A percentile compares a stretch with the other conserved stretches of the same genome.
Evolutionary conservation across 495 filamentous ascomycete species (phyloP).

Genomic region (Trichoderma reesei): DNA sequence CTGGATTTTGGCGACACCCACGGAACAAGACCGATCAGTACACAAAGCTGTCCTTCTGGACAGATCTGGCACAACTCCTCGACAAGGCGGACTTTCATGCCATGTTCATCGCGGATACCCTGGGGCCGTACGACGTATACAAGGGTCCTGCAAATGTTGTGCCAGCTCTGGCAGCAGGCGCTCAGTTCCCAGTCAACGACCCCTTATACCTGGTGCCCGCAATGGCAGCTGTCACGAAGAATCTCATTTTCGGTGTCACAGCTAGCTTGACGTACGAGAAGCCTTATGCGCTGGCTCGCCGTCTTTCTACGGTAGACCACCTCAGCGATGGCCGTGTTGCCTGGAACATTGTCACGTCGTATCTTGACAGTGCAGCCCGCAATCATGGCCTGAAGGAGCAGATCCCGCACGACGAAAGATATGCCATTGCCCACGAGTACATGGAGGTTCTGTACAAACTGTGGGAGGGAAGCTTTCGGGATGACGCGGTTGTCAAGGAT

Average conservation of each 20-base stretch:
- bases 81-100: conserved; percentile 52
- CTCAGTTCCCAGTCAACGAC: conserved; percentile 49
- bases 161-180: conserved; percentile 38
- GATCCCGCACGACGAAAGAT: conserved; percentile 53
- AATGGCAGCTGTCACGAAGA: conserved; percentile 49
- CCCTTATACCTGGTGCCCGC: conserved; percentile 45
- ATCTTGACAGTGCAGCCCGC: conserved; percentile 49
- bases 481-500: conserved; percentile 42
- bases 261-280: conserved; percentile 50
- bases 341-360: conserved; percentile 59
- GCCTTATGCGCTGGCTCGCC: conserved; percentile 48
- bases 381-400: conserved; percentile 46
- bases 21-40: conserved; percentile 43
- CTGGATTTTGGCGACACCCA: conserved; percentile 50
- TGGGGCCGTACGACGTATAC: conserved; percentile 39
- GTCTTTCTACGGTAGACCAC: conserved; percentile 56
- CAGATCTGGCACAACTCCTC: conserved; percentile 44
- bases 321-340: conserved; percentile 49
- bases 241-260: conserved; percentile 44
- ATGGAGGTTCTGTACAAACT: conserved; percentile 49
- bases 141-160: conserved; percentile 33
- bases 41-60: conserved; percentile 46
- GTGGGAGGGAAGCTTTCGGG: conserved; percentile 53
- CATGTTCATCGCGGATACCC: conserved; percentile 51
- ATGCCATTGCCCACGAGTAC: conserved; percentile 52